Conservation (phyloP, 2,329 filamentous ascomycete genomes). For the Xylariaceae sp. region DNA sequence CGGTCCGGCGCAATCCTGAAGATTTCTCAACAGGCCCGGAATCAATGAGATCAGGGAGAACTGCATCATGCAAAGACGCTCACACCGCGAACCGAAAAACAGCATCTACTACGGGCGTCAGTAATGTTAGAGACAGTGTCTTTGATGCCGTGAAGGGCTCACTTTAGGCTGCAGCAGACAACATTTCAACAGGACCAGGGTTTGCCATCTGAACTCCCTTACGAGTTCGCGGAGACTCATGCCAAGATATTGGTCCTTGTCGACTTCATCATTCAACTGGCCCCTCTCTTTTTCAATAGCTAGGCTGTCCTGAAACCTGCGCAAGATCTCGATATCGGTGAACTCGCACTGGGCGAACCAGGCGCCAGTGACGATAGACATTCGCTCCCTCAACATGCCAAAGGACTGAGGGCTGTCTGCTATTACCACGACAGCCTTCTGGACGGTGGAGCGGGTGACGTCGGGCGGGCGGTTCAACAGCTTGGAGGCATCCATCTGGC, state of each 20-base stretch:
- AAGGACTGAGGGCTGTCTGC: slow-evolving; percentile 87
- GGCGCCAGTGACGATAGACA: slow-evolving; percentile 85
- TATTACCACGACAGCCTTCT: slow-evolving; percentile 96
- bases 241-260: slow-evolving; percentile 84
- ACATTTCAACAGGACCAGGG: slow-evolving; percentile 88
- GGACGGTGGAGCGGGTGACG: slow-evolving; percentile 94
- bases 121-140: no score
- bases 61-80: slow-evolving; percentile 95
- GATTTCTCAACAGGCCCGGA: slow-evolving; percentile 81
- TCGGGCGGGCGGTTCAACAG: slow-evolving; percentile 77
- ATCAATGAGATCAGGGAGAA: slow-evolving; percentile 95
- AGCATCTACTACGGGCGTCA: slow-evolving; percentile 94
- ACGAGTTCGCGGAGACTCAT: slow-evolving; percentile 86
- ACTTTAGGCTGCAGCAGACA: slow-evolving; percentile 93
- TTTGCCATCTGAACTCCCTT: slow-evolving; percentile 92
- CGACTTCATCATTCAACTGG: slow-evolving; percentile 59
- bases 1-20: slow-evolving; percentile 96
- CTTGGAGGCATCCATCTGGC: slow-evolving; percentile 77
- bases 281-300: slow-evolving; percentile 60
- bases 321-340: slow-evolving; percentile 81
- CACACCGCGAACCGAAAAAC: slow-evolving; percentile 96
- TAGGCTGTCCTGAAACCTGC: slow-evolving; percentile 87
- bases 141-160: slow-evolving; percentile 10
- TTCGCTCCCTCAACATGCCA: slow-evolving; percentile 81
- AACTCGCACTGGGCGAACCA: slow-evolving; percentile 98